Evolutionary conservation across 2,329 filamentous ascomycete genomes (phyloP).

Genomic region (Sclerotinia borealis): DNA sequence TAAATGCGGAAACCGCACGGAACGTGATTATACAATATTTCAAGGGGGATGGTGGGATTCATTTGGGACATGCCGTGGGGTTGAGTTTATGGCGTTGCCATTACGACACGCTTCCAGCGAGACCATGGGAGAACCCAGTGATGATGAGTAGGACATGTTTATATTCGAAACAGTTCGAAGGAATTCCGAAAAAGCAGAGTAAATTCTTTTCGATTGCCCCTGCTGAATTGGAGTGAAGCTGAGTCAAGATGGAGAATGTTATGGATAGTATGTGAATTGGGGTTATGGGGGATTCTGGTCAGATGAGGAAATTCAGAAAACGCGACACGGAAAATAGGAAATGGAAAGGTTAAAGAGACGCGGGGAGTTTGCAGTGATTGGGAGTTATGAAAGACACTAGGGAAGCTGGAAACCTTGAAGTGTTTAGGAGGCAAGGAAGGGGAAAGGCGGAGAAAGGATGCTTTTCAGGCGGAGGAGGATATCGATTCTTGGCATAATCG

Average conservation of each 20-base stretch:
- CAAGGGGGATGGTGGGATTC: not conserved
- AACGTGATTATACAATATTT: not conserved
- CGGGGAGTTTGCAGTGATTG: not conserved
- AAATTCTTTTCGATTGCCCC: not conserved
- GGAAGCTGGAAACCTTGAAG: not conserved
- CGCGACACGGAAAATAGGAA: not conserved
- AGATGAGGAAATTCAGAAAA: not conserved
- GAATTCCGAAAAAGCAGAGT: not conserved
- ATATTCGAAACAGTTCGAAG: not conserved
- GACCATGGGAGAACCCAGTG: not conserved
- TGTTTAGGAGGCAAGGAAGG: not conserved
- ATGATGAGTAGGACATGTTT: not conserved
- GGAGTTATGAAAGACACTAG: too few relatives aligned
- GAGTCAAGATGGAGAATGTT: too few relatives aligned
- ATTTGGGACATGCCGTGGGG: not conserved
- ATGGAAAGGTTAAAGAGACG: not conserved
- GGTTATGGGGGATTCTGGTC: not conserved
- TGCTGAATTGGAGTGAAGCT: too few relatives aligned
- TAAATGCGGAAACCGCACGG: not conserved
- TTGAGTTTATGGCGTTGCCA: not conserved
- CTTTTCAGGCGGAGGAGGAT: too few relatives aligned
- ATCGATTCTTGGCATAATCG: not conserved
- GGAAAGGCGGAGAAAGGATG: too few relatives aligned
- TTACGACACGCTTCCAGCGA: accelerated
- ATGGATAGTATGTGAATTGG: too few relatives aligned